Conservation (phyloP, 257 asterid species). For the Mitragyna speciosa region DNA sequence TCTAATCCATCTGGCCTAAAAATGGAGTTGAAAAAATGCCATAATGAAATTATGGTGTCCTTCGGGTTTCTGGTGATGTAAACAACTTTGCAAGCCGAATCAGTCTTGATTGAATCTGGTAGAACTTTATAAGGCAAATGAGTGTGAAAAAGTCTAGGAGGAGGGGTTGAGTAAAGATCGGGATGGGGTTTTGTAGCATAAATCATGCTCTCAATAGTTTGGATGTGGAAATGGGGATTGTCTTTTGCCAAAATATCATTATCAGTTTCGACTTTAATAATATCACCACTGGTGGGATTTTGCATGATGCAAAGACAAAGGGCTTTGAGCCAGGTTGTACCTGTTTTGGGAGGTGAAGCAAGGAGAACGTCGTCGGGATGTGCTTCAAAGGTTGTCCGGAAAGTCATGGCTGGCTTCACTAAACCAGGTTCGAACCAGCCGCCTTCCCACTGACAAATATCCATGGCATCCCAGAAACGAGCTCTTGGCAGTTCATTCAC, state of each 20-base stretch:
- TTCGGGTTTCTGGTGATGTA: conserved; percentile 41
- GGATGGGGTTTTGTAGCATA: conserved; percentile 29
- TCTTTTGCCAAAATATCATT: conserved; percentile 27
- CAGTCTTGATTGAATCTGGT: conserved; percentile 23
- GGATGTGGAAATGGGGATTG: conserved; percentile 34
- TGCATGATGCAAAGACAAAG: conserved; percentile 30
- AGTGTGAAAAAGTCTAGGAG: conserved; percentile 40
- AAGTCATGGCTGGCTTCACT: conserved; percentile 29
- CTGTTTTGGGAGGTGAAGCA: conserved; percentile 41
- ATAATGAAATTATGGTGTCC: conserved; percentile 34
- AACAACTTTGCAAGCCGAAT: conserved; percentile 30
- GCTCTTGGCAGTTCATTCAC: conserved; percentile 28
- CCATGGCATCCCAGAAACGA: conserved; percentile 37
- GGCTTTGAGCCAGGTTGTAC: conserved; percentile 49
- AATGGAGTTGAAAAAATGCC: conserved; percentile 42
- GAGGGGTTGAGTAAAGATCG: conserved; percentile 26
- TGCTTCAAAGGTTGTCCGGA: conserved; percentile 24
- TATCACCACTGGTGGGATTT: background rate
- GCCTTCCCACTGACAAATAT: conserved; percentile 35
- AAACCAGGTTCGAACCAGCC: conserved; percentile 42
- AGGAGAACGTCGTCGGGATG: conserved; percentile 29
- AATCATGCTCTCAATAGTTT: conserved; percentile 28
- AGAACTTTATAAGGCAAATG: conserved; percentile 32
- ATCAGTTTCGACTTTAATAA: no score
- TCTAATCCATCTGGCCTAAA: conserved; percentile 25